Base-by-base conservation (phyloP, 208 protist genomes). In the Acanthamoeba divionensis region DNA sequence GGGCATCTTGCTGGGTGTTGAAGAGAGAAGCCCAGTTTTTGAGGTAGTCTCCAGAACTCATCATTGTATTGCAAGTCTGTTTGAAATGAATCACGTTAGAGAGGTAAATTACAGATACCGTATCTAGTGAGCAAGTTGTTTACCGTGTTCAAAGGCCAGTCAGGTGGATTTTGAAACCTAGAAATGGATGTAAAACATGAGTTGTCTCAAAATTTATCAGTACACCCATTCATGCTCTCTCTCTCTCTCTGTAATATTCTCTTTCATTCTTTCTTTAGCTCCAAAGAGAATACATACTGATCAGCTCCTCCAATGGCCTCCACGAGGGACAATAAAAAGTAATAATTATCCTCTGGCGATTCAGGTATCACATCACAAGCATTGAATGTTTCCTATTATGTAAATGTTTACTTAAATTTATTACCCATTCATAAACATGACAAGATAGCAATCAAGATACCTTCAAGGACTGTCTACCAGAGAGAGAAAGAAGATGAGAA, bases 281-380 rank as follows among this genome's bases (percentile, higher is more conserved):
- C n/a, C n/a, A n/a, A 57, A 15, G 21, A 15, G 18, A 57, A 15
- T 21, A 21, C 26, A 44, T 75, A 83, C 73, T 83, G 73, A 38
- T 83, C 73, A n/a, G 73, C 55, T 47, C 73, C 24, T 12, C 73
- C 73, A 4, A 83, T 13, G 31, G 73, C 73, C 63, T 83, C 73
- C 26, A 52, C 63, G 48, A 83, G 73, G 48, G 47, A 65, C 18
- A 83, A 38, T 1, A 83, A 33, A 52, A 83, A 83, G 48, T 83
- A 83, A 52, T 83, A 83, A 52, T 83, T 9, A 12, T 62, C 24
- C 18, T 83, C 15, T 2, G 73, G 73, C n/a, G 24, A 24, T 52
- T 29, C 73, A 0, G 73, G 63, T 47, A 83, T 83, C 73, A 65
- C 73, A 31, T 83, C 5, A 38, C 73, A 83, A 2, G 73, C 73